These are phyloP conservation scores for Bothriochloa decipiens DNA, from an alignment of 176 grass and related monocot species.

Conservation along the genomic window DNA sequence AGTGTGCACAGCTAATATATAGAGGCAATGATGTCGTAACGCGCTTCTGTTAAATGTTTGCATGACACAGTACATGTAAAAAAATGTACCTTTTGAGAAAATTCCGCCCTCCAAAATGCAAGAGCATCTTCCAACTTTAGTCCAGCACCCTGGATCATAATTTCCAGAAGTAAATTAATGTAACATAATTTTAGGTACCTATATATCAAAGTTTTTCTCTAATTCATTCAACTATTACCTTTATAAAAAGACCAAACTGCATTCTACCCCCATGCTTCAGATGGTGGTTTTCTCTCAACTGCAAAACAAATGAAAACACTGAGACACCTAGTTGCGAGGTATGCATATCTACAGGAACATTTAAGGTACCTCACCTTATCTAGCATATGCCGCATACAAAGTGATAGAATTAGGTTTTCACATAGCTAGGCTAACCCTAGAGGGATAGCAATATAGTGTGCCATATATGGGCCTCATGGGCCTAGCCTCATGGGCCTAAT, in stretches of 20 bases:
- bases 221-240: slow-evolving; percentile 61
- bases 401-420: no score
- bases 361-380: slow-evolving; percentile 64
- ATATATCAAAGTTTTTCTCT: slow-evolving; percentile 7
- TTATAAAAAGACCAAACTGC: slow-evolving; percentile 97
- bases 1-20: background rate
- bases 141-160: slow-evolving; percentile 72
- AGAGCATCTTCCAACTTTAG: slow-evolving; percentile 97
- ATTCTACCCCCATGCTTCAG: slow-evolving; percentile 93
- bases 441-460: no score
- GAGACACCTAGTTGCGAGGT: slow-evolving; percentile 28
- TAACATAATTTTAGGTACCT: background rate
- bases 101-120: slow-evolving; percentile 91
- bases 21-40: background rate
- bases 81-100: slow-evolving; percentile 89
- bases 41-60: slow-evolving; percentile 6
- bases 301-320: slow-evolving; percentile 44
- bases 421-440: no score
- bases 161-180: slow-evolving; percentile 9
- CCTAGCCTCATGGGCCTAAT: no score
- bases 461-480: no score
- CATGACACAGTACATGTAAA: background rate
- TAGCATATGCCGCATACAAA: slow-evolving; percentile 98
- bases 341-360: slow-evolving; percentile 35
- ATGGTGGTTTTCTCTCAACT: slow-evolving; percentile 99